These are phyloP conservation scores for Pythium brachiatum DNA, from an alignment of 352 stramenopile genomes.

Conservation along the genomic window DNA sequence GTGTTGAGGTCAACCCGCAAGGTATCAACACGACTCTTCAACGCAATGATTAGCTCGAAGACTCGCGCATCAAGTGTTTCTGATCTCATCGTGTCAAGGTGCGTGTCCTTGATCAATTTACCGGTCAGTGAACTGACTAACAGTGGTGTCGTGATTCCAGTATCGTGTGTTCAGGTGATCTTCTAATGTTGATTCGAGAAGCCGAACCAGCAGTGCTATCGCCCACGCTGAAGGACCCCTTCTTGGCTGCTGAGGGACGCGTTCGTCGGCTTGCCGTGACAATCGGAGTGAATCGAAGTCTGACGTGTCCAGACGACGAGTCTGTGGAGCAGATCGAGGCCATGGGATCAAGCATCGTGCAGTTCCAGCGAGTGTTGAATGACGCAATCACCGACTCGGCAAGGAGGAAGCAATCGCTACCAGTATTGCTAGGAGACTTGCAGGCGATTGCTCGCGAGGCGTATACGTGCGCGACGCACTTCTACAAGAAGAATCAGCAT, in stretches of 20 bases:
- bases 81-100: slow-evolving; percentile 10
- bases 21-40: slow-evolving; percentile 10
- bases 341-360: neutral
- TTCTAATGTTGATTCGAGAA: slow-evolving; percentile 4
- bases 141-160: neutral
- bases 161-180: slow-evolving; percentile 3
- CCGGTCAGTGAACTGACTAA: neutral
- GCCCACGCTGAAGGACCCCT: slow-evolving; percentile 6
- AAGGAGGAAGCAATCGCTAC: slow-evolving; percentile 12
- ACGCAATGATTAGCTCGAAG: neutral
- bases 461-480: slow-evolving; percentile 48
- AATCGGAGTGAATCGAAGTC: slow-evolving; percentile 1
- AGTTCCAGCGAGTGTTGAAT: slow-evolving; percentile 9
- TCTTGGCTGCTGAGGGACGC: slow-evolving; percentile 18
- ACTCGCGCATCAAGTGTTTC: neutral
- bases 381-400: slow-evolving; percentile 7
- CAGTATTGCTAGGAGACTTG: slow-evolving; percentile 48
- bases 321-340: neutral
- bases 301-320: neutral
- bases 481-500: slow-evolving; percentile 48
- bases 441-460: slow-evolving; percentile 60
- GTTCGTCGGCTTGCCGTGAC: slow-evolving; percentile 7
- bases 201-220: neutral
- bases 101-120: neutral
- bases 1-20: slow-evolving; percentile 12